Evolutionary conservation across 257 asterid species (phyloP).

Genomic region (Solanum habrochaites): DNA sequence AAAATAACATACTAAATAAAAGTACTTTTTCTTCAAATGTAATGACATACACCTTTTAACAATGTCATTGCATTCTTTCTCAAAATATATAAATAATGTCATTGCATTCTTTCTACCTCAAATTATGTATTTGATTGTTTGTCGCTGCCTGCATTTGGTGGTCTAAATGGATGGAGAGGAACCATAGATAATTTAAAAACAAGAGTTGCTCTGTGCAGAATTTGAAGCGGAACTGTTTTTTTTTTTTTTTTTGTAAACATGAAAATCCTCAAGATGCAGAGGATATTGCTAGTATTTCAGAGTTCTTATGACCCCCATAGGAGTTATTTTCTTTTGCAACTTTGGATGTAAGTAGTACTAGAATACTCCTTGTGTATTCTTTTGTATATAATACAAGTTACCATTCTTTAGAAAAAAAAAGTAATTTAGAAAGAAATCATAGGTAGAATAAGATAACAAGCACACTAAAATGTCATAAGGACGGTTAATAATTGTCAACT

Average conservation of each 20-base stretch:
- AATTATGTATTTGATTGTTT: neutral
- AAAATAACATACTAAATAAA: neutral
- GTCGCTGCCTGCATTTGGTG: neutral
- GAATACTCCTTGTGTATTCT: neutral
- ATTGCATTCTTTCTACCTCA: neutral
- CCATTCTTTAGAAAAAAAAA: neutral
- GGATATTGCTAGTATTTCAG: neutral
- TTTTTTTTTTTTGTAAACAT: neutral
- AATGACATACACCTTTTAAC: neutral
- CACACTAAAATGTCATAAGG: neutral
- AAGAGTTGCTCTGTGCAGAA: neutral
- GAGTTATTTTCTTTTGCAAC: neutral
- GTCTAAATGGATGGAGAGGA: neutral
- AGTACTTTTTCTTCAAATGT: neutral
- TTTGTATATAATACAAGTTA: neutral
- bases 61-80: neutral
- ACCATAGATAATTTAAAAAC: neutral
- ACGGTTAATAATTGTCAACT: neutral
- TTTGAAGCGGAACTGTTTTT: neutral
- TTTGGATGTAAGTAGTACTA: neutral
- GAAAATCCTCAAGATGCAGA: neutral
- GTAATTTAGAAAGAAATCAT: neutral
- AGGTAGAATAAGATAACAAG: neutral
- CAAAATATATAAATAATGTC: neutral
- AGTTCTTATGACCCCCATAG: neutral